Evolutionary conservation across 2,329 filamentous ascomycete species (phyloP).

Genomic region (Phoma sp.): DNA sequence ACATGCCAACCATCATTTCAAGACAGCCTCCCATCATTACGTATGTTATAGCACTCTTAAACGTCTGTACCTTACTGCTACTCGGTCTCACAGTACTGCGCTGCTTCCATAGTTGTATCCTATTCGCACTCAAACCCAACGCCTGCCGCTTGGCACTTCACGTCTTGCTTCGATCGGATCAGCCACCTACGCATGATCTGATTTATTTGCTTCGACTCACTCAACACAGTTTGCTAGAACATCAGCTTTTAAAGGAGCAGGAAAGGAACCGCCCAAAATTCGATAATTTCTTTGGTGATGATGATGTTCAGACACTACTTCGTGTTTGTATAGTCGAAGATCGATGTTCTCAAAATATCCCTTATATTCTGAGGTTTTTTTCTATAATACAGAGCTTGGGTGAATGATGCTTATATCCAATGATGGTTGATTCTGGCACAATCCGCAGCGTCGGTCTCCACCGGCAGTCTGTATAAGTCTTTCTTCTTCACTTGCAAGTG

Average conservation of each 20-base stretch:
- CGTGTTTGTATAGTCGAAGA: no score
- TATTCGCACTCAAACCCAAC: not conserved
- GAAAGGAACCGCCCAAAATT: not conserved
- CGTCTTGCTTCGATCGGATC: not conserved
- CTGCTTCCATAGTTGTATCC: not conserved
- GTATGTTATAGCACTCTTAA: not conserved
- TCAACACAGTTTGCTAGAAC: not conserved
- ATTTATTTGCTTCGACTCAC: not conserved
- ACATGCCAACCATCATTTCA: no score
- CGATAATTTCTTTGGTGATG: not conserved
- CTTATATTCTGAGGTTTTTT: no score
- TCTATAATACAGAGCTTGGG: no score
- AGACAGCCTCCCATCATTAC: no score
- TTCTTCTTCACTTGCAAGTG: not conserved
- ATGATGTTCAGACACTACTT: no score
- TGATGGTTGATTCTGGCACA: no score
- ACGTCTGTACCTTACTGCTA: not conserved
- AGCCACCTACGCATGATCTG: not conserved
- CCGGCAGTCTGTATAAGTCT: not conserved
- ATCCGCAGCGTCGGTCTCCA: no score
- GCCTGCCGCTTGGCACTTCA: not conserved
- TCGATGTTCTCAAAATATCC: not conserved
- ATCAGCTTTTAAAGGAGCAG: not conserved
- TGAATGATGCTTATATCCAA: no score
- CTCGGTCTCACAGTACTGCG: not conserved